phyloP scores from a whole-genome alignment of 192 early-diverging fungal genomes.

The Thoreauomyces humboldtii region DNA sequence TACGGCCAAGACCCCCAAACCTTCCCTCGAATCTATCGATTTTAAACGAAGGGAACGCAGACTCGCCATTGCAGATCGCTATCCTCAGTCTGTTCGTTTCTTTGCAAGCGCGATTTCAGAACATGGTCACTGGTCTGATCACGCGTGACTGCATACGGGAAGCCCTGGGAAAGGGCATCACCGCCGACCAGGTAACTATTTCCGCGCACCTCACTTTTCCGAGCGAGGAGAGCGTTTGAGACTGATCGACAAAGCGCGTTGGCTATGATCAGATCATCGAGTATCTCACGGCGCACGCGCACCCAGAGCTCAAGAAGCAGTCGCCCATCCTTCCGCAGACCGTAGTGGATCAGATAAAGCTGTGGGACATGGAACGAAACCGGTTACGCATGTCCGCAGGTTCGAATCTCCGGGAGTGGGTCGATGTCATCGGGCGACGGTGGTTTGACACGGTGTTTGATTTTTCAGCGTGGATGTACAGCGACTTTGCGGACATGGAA shows the following conservation, averaged over 20 bases:
- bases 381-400: conserved; percentile 49
- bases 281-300: conserved; percentile 85
- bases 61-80: conserved; percentile 90
- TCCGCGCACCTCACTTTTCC: too few species aligned
- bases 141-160: conserved; percentile 83
- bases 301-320: conserved; percentile 85
- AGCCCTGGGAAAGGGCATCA: conserved; percentile 84
- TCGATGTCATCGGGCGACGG: background rate
- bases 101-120: conserved; percentile 79
- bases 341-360: conserved; percentile 89
- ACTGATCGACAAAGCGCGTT: too few species aligned
- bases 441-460: background rate
- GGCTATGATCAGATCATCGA: conserved; percentile 86
- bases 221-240: too few species aligned
- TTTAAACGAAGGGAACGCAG: conserved; percentile 13
- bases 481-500: conserved; percentile 64
- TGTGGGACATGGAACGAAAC: conserved; percentile 96
- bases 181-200: conserved; percentile 75
- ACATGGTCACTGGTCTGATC: conserved; percentile 86
- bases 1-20: conserved; percentile 16
- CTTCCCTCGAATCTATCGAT: background rate
- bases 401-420: background rate
- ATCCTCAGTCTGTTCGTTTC: conserved; percentile 87
- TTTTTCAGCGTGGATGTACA: conserved; percentile 63
- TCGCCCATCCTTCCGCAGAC: conserved; percentile 82